phyloP scores from a whole-genome alignment of 2,329 filamentous ascomycete species.

The Neocatenulostroma microsporum region DNA sequence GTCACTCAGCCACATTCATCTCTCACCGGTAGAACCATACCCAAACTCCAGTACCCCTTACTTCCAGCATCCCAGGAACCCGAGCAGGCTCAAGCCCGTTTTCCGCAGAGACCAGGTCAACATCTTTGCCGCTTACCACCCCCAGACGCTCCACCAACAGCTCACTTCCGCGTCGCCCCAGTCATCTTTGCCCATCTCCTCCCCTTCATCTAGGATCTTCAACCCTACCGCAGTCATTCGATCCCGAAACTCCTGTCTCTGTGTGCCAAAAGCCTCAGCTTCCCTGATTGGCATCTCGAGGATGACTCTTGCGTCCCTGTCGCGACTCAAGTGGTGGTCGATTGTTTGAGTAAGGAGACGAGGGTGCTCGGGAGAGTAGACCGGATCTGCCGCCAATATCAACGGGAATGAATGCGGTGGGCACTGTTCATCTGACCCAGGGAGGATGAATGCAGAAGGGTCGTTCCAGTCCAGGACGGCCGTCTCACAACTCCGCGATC shows the following conservation, averaged over 20 bases:
- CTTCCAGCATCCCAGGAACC: no score
- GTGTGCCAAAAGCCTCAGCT: slow-evolving; percentile 54
- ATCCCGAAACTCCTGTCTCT: slow-evolving; percentile 56
- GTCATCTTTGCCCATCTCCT: slow-evolving; percentile 62
- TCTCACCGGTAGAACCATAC: no score
- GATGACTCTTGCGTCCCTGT: slow-evolving; percentile 56
- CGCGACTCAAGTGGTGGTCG: slow-evolving; percentile 54
- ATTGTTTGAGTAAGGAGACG: slow-evolving; percentile 64
- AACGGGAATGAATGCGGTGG: slow-evolving; percentile 40
- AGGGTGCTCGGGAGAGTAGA: slow-evolving; percentile 83
- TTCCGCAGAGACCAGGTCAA: no score
- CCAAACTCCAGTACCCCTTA: no score
- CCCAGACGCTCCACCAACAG: slow-evolving; percentile 64
- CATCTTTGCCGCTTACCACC: no score
- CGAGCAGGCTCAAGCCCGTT: no score
- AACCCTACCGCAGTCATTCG: slow-evolving; percentile 51
- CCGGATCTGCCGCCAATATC: slow-evolving; percentile 74
- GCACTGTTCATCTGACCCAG: slow-evolving; percentile 1
- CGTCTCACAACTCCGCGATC: slow-evolving; percentile 50
- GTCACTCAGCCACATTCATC: no score
- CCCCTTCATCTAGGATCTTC: slow-evolving; percentile 51
- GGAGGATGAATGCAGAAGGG: slow-evolving; percentile 34
- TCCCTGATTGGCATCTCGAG: slow-evolving; percentile 76
- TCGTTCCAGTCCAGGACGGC: slow-evolving; percentile 67
- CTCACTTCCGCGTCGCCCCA: slow-evolving; percentile 53